A percentile compares a stretch with the other conserved stretches of the same genome.
Conservation (phyloP, 1,284 basidiomycete species). For the Peniophora sp. region DNA sequence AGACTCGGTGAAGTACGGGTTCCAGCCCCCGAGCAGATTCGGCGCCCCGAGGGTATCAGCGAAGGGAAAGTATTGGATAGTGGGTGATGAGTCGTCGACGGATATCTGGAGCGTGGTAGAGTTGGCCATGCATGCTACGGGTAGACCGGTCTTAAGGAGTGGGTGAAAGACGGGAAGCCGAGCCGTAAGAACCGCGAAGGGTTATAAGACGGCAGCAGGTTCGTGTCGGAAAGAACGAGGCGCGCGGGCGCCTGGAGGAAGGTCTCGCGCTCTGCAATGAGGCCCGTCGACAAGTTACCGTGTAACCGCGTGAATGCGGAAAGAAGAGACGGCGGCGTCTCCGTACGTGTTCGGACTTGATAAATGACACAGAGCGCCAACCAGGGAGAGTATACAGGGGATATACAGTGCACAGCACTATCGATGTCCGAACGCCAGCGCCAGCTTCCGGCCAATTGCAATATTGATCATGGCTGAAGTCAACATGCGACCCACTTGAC, state of each 20-base stretch:
- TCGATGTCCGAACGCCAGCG: no score
- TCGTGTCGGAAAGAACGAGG: constrained; percentile 2
- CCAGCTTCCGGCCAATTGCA: no score
- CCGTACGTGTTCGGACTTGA: no score
- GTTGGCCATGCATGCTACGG: constrained; percentile 36
- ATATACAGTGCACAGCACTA: no score
- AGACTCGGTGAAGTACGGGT: constrained; percentile 44
- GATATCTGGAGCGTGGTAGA: constrained; percentile 34
- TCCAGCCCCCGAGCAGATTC: constrained; percentile 54
- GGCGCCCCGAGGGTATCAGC: constrained; percentile 40
- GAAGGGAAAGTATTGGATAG: constrained; percentile 53
- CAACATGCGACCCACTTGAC: no score
- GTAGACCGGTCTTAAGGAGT: neutral
- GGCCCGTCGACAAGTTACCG: no score
- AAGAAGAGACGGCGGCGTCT: no score
- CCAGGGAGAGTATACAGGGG: no score
- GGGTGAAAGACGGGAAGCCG: constrained; percentile 3
- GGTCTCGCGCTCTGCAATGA: no score
- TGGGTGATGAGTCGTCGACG: constrained; percentile 62
- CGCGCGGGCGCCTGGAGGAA: neutral
- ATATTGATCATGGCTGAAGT: no score
- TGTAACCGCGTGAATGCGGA: no score
- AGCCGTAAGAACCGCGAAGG: constrained; percentile 1
- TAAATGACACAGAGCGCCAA: no score
- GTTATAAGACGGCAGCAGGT: neutral